These are phyloP conservation scores for Gossypium ekmanianum DNA, from an alignment of 345 rosid species.

Conservation along the genomic window DNA sequence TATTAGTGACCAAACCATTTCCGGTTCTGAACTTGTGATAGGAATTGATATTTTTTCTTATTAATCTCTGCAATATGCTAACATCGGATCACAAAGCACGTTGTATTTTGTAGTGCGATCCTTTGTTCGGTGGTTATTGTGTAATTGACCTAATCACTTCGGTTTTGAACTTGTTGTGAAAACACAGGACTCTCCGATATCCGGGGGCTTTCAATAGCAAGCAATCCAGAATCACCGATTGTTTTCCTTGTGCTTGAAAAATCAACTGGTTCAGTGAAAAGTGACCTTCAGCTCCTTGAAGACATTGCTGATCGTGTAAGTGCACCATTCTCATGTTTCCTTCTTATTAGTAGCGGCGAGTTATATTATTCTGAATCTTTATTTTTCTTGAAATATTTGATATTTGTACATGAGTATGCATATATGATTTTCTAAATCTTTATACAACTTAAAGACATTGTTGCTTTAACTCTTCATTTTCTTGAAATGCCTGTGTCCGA, in stretches of 20 bases:
- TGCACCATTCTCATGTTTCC: not conserved
- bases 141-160: not conserved
- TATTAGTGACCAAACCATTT: not conserved
- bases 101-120: not conserved
- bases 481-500: too few species aligned
- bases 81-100: not conserved
- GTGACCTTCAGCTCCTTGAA: constrained; percentile 65
- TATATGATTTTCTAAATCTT: too few species aligned
- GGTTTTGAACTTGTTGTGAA: constrained; percentile 9
- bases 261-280: constrained; percentile 53
- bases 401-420: not conserved
- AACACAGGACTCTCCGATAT: constrained; percentile 54
- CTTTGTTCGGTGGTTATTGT: not conserved
- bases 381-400: not conserved
- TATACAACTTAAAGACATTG: too few species aligned
- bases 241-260: constrained; percentile 59
- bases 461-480: too few species aligned
- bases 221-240: constrained; percentile 77
- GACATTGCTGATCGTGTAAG: constrained; percentile 64
- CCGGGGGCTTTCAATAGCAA: constrained; percentile 53
- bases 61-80: too few species aligned
- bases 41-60: too few species aligned
- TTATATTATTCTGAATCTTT: not conserved
- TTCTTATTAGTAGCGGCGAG: not conserved
- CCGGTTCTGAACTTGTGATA: constrained; percentile 2